phyloP scores from a whole-genome alignment of 1,284 basidiomycete species.

The Tilletia walkeri region DNA sequence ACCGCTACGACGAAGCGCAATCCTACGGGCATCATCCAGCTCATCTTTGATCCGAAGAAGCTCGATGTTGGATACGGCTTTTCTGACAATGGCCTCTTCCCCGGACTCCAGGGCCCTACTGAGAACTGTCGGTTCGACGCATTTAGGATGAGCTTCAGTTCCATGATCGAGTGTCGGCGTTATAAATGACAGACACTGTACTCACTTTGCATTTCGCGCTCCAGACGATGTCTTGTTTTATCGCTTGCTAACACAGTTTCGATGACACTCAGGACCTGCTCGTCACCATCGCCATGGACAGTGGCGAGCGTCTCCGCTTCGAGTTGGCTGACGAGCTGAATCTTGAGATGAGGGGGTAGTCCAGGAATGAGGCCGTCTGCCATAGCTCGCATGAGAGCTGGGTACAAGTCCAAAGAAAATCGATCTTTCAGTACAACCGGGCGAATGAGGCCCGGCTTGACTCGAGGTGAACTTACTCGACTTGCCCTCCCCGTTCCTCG shows the following conservation, averaged over 20 bases:
- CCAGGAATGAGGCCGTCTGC: constrained; percentile 62
- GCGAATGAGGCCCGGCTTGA: neutral
- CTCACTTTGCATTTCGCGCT: constrained; percentile 35
- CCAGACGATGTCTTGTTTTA: constrained; percentile 38
- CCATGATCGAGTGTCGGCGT: neutral
- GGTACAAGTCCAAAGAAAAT: neutral
- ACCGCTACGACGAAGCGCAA: constrained; percentile 65
- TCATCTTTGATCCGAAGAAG: constrained; percentile 55
- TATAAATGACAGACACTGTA: neutral
- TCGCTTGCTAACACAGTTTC: constrained; percentile 57
- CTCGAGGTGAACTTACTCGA: constrained; percentile 19
- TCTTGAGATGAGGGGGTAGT: constrained; percentile 61
- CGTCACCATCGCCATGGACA: constrained; percentile 29
- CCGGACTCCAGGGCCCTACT: constrained; percentile 50
- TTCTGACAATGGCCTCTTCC: constrained; percentile 33
- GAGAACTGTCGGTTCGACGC: constrained; percentile 35
- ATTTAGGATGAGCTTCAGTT: neutral
- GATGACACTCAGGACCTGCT: constrained; percentile 35
- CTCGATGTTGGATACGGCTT: constrained; percentile 42
- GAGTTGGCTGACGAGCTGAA: constrained; percentile 63
- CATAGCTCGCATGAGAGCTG: constrained; percentile 59
- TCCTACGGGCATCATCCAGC: constrained; percentile 62
- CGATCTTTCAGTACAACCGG: neutral
- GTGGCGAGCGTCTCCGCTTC: constrained; percentile 53
- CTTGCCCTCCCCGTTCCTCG: constrained; percentile 66